These are phyloP conservation scores for Lipomyces yarrowii DNA, from an alignment of 1,139 yeast genomes.

Conservation along the genomic window DNA sequence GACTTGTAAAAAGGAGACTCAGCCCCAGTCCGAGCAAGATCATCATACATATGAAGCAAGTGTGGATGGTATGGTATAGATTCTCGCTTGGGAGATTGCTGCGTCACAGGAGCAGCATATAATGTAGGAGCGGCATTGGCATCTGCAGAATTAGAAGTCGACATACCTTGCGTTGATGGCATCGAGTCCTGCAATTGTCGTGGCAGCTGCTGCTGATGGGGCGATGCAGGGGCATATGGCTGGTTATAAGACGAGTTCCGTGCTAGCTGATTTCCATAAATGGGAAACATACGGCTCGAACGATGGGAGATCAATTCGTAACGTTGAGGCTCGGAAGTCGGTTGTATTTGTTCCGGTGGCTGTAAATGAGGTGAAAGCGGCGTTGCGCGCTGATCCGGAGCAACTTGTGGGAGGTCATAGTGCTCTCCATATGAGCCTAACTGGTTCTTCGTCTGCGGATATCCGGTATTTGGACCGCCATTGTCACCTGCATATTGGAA, in stretches of 20 bases:
- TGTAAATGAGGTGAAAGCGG: conserved; percentile 13
- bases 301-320: conserved; percentile 24
- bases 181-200: conserved; percentile 15
- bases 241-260: conserved; percentile 1
- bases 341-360: conserved; percentile 37
- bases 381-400: conserved; percentile 7
- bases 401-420: not conserved
- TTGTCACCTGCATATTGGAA: not conserved
- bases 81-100: not conserved
- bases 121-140: not conserved
- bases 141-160: not conserved
- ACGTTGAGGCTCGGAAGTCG: conserved; percentile 18
- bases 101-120: not conserved
- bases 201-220: conserved; percentile 18
- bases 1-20: not conserved
- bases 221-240: conserved; percentile 12
- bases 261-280: conserved; percentile 11
- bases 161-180: not conserved
- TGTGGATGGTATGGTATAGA: not conserved
- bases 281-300: not conserved
- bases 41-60: not conserved
- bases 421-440: not conserved
- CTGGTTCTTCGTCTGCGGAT: not conserved
- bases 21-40: not conserved
- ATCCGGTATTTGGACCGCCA: not conserved